Base-by-base conservation (phyloP, 2,329 filamentous ascomycete genomes). In the Cryphonectria japonica region DNA sequence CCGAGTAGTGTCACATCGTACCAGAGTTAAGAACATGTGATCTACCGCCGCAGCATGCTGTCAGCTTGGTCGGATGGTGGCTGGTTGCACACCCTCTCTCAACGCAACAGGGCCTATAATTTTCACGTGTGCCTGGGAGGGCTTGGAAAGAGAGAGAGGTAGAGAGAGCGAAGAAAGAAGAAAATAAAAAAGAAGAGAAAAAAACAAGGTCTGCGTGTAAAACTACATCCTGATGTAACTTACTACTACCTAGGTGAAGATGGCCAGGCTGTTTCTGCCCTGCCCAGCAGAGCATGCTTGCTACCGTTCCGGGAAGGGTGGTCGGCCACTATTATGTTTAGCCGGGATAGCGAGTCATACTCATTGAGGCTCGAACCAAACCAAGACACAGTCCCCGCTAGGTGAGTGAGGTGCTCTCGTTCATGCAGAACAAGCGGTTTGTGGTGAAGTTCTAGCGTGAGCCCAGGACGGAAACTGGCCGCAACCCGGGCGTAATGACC, bases 381-480 rank as follows among this genome's bases (percentile, higher is more conserved):
- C 26, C 26, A 80, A 13, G 78, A 78, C 70, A 91, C 78, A 1
- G 83, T 82, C 66, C 86, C 87, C 37, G 8, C 9, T 39, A 1
- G 73, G 87, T 83, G n/a, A 80, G 76, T 5, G 78, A 74, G 32
- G 34, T 34, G 34, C 84, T 87, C 81, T 92, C 90, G 74, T 92
- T 85, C 61, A 88, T 75, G 78, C 89, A 92, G 80, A 87, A 89
- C 14, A 92, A 80, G 16, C 83, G 78, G 32, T 81, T 81, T 72
- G 84, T 82, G 62, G 80, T 76, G 70, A 82, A 78, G 76, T 89
- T 89, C 86, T 29, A 89, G 82, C 29, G 87, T 86, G 70, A 92
- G 80, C 89, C 89, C 89, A 92, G 14, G 88, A 86, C 6, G 89
- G 86, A 72, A 84, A 86, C 1, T 81, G 78, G 13, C 83, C 86